phyloP scores from a whole-genome alignment of 208 protist species.

The Leishmania braziliensis region DNA sequence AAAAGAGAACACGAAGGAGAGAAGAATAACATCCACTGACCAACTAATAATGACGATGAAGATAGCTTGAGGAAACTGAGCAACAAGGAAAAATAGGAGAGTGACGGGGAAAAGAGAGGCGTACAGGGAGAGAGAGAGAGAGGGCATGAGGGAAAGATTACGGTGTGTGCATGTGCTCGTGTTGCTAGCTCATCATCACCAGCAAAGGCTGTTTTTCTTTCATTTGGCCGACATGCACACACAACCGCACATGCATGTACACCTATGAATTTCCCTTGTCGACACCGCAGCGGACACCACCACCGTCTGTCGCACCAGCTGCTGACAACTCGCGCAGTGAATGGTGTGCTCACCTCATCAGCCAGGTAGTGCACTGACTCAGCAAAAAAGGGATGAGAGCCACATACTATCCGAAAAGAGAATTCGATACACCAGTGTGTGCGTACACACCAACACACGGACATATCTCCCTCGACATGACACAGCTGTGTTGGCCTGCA shows the following conservation, averaged over 20 bases:
- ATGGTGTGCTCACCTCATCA: background rate
- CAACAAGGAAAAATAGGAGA: background rate
- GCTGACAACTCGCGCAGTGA: background rate
- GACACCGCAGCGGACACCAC: background rate
- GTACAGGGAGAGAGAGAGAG: background rate
- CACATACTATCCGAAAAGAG: background rate
- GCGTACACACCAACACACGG: background rate
- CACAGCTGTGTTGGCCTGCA: background rate
- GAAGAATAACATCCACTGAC: background rate
- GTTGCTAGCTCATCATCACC: background rate
- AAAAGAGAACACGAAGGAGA: background rate
- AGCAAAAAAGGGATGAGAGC: background rate
- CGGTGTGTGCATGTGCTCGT: background rate
- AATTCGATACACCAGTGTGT: background rate
- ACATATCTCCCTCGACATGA: background rate
- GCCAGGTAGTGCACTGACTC: background rate
- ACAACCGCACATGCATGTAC: background rate
- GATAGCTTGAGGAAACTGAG: background rate
- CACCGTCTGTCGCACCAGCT: background rate
- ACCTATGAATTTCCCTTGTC: background rate
- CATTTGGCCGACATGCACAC: background rate
- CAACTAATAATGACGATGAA: background rate
- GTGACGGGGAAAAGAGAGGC: background rate
- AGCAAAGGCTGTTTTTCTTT: background rate
- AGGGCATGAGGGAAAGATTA: background rate